Conservation (phyloP, 2,329 filamentous ascomycete genomes). For the Colletotrichum coccodes region DNA sequence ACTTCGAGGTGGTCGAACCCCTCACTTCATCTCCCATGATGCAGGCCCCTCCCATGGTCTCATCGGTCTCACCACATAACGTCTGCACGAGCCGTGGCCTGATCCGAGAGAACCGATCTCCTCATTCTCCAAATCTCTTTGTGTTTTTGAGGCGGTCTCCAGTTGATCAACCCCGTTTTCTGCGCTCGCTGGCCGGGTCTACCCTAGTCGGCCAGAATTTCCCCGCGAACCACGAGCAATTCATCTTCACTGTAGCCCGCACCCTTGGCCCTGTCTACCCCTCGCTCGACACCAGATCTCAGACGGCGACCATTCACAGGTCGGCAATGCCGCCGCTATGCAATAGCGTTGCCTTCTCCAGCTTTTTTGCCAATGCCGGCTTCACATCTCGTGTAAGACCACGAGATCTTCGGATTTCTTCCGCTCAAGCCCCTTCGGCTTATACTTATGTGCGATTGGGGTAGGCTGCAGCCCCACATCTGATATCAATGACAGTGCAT, state of each 20-base stretch:
- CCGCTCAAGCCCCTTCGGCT: background rate
- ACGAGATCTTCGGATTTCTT: background rate
- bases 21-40: background rate
- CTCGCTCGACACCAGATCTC: background rate
- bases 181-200: background rate
- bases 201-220: slow-evolving; percentile 24
- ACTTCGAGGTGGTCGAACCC: background rate
- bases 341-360: background rate
- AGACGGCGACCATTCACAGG: slow-evolving; percentile 10
- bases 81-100: background rate
- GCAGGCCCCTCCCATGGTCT: background rate
- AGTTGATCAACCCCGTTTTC: background rate
- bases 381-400: background rate
- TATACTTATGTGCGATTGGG: background rate
- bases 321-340: slow-evolving; percentile 25
- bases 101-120: background rate
- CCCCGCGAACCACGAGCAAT: slow-evolving; percentile 30
- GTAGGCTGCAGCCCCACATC: background rate
- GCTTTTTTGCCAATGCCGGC: background rate
- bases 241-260: background rate
- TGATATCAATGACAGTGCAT: background rate
- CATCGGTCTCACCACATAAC: background rate
- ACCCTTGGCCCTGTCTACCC: background rate
- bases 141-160: background rate
- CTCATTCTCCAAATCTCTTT: slow-evolving; percentile 5